Conservation (phyloP, 1,284 basidiomycete species). For the Apiotrichum sp. region DNA sequence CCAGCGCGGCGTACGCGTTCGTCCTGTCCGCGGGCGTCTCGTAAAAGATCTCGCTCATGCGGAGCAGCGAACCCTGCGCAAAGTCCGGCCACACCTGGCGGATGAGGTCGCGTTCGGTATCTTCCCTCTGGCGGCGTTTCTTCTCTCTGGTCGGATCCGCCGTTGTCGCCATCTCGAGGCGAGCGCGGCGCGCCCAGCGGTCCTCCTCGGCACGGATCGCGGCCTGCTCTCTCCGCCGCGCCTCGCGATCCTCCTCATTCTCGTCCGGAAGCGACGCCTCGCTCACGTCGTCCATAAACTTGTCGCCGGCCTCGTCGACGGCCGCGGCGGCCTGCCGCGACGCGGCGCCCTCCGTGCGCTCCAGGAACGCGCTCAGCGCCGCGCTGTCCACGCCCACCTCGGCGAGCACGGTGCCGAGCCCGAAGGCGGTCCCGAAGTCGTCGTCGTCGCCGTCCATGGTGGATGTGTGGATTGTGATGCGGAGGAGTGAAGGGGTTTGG, state of each 20-base stretch:
- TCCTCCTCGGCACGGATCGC: constrained; percentile 33
- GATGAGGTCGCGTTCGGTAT: constrained; percentile 54
- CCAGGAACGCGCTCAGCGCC: constrained; percentile 26
- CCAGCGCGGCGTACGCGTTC: constrained; percentile 47
- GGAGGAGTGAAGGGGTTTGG: too few species aligned
- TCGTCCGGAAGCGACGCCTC: constrained; percentile 32
- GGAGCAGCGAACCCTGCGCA: constrained; percentile 66
- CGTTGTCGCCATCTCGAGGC: constrained; percentile 25
- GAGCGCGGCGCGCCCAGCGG: constrained; percentile 27
- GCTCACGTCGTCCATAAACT: constrained; percentile 47
- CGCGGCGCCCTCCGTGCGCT: constrained; percentile 15
- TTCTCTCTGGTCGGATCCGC: constrained; percentile 26
- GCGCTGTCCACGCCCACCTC: constrained; percentile 32
- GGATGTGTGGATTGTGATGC: background rate
- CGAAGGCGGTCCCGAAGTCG: constrained; percentile 29
- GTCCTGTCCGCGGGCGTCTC: constrained; percentile 42
- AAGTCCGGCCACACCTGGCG: constrained; percentile 80
- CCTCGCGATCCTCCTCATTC: constrained; percentile 20
- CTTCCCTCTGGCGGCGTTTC: constrained; percentile 60
- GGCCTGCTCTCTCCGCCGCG: constrained; percentile 23
- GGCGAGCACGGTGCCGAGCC: constrained; percentile 32
- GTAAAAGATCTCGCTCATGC: constrained; percentile 91
- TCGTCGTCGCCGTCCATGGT: constrained; percentile 27
- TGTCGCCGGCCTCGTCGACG: constrained; percentile 29
- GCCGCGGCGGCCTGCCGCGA: constrained; percentile 33